Evolutionary conservation across 306 rosid species (phyloP), one percentile per base, ranked within the genome.

Genomic region (Lotus japonicus): DNA sequence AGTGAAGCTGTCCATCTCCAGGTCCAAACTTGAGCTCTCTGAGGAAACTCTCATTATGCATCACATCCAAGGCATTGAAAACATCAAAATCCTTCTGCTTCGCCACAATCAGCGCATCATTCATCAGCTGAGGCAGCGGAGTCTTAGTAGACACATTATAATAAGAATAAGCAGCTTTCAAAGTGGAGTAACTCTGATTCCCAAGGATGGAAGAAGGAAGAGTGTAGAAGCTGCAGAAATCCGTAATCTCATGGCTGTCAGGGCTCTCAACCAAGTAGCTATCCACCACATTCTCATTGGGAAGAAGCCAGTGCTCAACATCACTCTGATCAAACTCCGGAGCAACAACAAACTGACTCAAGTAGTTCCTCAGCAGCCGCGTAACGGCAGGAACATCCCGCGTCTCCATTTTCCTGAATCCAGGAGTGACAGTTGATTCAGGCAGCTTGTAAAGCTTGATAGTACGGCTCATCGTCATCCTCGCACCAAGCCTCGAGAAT

Each of bases 401-500:
- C 17, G 80, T 77, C 62, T 90, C 95, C 96, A 90, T 90, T 44
- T 84, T 85, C 31, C 96, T 81, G 66, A 90, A 87, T 5, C 96
- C 96, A 4, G 82, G 83, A 38, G 95, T 87, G 8, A 39, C 74
- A 0, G 95, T 58, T 5, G 95, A 61, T 45, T 85, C 89, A 1
- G 96, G 88, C 49, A 90, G 58, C 77, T 85, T 90, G 65, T 90
- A 90, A 14, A 90, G 91, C 52, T 90, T 90, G 19, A 90, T 81
- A 15, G 96, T 90, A 7, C 96, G 76, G 61, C 91, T 90, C 95
- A 87, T 90, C 0, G 96, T 87, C 96, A 90, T 90, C 85, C 96
- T 84, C 0, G 95, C 89, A 64, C 95, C 96, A 28, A 90, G 91
- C 81, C 96, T 80, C 9, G 96, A 90, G 65, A 90, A 90, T 71